Evolutionary conservation across 257 asterid genomes (phyloP).

Genomic region (Przewalskia tangutica): DNA sequence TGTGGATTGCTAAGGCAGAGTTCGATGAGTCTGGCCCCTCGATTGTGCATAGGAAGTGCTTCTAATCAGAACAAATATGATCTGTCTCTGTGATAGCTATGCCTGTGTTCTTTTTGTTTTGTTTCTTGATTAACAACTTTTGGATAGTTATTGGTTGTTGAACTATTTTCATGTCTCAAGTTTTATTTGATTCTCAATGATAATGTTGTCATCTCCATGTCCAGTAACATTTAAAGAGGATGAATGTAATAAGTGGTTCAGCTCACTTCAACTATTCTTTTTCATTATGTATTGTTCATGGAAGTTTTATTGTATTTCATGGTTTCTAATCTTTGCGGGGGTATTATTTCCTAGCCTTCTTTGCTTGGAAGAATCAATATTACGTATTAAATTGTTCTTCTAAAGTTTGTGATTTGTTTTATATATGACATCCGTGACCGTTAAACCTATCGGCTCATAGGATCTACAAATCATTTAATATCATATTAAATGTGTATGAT

Average conservation of each 20-base stretch:
- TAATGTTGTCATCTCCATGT: neutral
- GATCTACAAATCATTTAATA: no score
- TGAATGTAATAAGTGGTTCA: neutral
- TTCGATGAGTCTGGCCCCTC: constrained; percentile 5
- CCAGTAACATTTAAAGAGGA: neutral
- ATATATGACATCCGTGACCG: neutral
- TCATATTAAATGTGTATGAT: neutral
- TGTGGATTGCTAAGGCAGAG: constrained; percentile 6
- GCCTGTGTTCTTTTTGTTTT: neutral
- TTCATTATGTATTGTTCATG: neutral
- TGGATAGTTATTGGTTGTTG: neutral
- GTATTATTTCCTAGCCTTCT: neutral
- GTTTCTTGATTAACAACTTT: neutral
- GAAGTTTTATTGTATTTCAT: neutral
- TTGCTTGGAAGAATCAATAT: neutral
- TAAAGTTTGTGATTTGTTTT: neutral
- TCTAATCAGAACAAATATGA: neutral
- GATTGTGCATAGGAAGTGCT: constrained; percentile 4
- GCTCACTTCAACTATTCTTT: neutral
- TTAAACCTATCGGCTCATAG: no score
- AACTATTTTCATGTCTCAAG: neutral
- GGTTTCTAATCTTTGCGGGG: neutral
- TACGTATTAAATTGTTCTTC: neutral
- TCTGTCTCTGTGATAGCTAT: neutral
- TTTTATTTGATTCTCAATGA: neutral